Base-by-base conservation (phyloP, 2,329 filamentous ascomycete species). In the Teratosphaeria viscida region DNA sequence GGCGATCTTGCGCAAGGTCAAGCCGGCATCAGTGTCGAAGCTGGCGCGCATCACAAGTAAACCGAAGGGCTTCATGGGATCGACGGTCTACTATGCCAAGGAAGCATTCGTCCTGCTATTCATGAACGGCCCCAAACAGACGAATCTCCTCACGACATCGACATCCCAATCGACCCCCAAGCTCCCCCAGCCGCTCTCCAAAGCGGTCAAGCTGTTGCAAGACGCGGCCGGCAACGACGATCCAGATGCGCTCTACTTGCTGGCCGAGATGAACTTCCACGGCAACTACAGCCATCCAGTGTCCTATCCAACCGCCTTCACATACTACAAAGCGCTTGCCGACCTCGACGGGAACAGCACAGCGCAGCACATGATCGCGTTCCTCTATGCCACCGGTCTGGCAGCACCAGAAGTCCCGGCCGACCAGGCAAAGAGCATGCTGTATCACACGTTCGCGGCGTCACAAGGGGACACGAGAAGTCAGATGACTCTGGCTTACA, bases 211-310 rank as follows among this genome's bases (percentile, higher is more conserved):
- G 59, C 75, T 86, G 37, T 74, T 89, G 61, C 78, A 83, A 66
- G 74, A 79, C 56, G 84, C 85, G 37, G 84, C 84, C 3, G 61
- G 63, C 11, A 73, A 78, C 7, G 75, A 80, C 64, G 80, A 90
- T 70, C 82, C 89, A 1, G 92, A 99, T 72, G 94, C 94, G 5
- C 83, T 97, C 54, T 96, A 88, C 70, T 79, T 95, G 16, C 81
- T 99, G 27, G 94, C 90, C 19, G 90, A 99, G 72, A 87, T 99
- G 81, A 96, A 95, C 77, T 97, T 97, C 75, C 91, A 94, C 69
- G 94, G 94, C 71, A 96, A 97, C 74, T 95, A 87, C 74, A 88
- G 89, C 26, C 83, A 96, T 69, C 92, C 92, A 1, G 82, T 87
- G 64, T 85, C 96, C 71, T 90, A 96, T 66, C 79, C 82, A 35